Conservation (phyloP, 1,139 yeast genomes). For the Yamadazyma sp. region DNA sequence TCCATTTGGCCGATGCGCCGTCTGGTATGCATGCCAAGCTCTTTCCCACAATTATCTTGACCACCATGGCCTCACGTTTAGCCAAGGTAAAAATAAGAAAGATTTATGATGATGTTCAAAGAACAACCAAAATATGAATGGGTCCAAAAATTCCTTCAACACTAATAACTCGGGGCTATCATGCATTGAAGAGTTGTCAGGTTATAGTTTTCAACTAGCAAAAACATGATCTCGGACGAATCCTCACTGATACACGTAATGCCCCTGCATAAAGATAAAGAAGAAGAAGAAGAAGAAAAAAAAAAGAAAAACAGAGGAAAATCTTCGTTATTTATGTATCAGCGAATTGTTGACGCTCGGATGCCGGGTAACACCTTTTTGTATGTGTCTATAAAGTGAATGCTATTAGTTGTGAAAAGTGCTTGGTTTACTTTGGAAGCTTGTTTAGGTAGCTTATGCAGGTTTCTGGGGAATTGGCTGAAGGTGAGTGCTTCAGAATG, state of each 20-base stretch:
- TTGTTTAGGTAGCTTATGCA: constrained; percentile 12
- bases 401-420: too few species aligned
- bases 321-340: constrained; percentile 1
- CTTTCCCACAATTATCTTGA: constrained; percentile 10
- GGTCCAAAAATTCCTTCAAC: constrained; percentile 79
- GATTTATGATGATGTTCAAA: constrained; percentile 27
- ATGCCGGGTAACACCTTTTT: constrained; percentile 16
- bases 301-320: constrained; percentile 6
- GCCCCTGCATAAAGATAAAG: constrained; percentile 99
- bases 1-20: too few species aligned
- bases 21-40: too few species aligned
- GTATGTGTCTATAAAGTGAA: too few species aligned
- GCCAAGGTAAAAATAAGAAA: constrained; percentile 10
- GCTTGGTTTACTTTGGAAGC: constrained; percentile 2
- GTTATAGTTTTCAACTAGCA: constrained; percentile 99
- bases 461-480: too few species aligned
- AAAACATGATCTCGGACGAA: constrained; percentile 99
- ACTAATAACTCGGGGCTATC: constrained; percentile 43
- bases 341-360: constrained; percentile 3
- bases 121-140: constrained; percentile 25
- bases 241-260: constrained; percentile 99
- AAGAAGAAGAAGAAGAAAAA: constrained; percentile 13
- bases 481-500: too few species aligned
- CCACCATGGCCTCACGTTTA: constrained; percentile 17
- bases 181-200: constrained; percentile 88